Percentiles rank a stretch among this genome's conserved stretches.
phyloP scores from a whole-genome alignment of 2,329 filamentous ascomycete genomes.

The Phaeoacremonium minimum region DNA sequence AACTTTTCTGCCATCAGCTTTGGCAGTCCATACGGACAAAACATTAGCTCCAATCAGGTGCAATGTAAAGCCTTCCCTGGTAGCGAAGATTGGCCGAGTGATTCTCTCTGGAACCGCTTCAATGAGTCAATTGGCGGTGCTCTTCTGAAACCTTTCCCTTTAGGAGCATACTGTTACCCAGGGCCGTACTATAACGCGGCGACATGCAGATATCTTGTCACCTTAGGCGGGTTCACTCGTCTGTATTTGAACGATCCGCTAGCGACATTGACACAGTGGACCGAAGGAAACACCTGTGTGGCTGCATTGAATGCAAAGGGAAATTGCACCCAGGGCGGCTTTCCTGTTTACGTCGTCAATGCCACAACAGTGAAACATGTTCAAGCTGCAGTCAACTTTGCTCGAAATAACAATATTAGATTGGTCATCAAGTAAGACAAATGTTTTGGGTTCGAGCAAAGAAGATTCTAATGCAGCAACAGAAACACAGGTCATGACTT shows the following conservation, averaged over 20 bases:
- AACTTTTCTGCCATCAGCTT: constrained; percentile 3
- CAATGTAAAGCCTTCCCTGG: constrained; percentile 24
- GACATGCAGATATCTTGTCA: constrained; percentile 21
- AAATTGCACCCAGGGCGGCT: constrained; percentile 27
- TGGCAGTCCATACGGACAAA: not conserved
- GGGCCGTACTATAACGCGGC: constrained; percentile 17
- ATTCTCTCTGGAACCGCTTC: constrained; percentile 21
- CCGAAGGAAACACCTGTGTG: constrained; percentile 24
- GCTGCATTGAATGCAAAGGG: constrained; percentile 15
- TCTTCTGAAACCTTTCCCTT: constrained; percentile 24
- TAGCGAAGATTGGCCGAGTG: constrained; percentile 20
- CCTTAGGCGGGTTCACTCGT: constrained; percentile 19
- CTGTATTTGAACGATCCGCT: constrained; percentile 27
- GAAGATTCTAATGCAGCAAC: too few species aligned
- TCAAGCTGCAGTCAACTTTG: constrained; percentile 32
- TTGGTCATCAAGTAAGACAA: constrained; percentile 34
- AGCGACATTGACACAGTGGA: constrained; percentile 22
- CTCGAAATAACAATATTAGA: constrained; percentile 37
- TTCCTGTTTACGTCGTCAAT: constrained; percentile 30
- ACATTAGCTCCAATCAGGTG: not conserved
- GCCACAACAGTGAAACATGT: constrained; percentile 27
- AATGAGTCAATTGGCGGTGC: constrained; percentile 22
- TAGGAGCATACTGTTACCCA: constrained; percentile 23
- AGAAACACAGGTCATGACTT: constrained; percentile 50
- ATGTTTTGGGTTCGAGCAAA: too few species aligned